These are phyloP conservation scores for Alternaria angustiovoidea DNA, from an alignment of 2,329 filamentous ascomycete species.

Conservation along the genomic window DNA sequence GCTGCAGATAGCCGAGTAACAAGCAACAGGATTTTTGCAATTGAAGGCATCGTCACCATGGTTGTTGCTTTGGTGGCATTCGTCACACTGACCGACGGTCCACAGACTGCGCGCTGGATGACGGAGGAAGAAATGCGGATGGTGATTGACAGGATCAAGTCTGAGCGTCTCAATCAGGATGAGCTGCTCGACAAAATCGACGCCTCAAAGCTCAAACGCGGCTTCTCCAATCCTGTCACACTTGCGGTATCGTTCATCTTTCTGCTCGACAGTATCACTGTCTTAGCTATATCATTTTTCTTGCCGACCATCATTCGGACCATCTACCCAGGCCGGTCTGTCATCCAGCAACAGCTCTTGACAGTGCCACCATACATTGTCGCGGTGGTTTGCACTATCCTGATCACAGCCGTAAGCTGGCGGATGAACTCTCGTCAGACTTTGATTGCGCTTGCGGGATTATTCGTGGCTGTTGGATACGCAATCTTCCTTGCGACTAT, in stretches of 20 bases:
- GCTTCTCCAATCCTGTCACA: slow-evolving; percentile 69
- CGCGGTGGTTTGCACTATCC: slow-evolving; percentile 68
- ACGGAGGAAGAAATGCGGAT: slow-evolving; percentile 67
- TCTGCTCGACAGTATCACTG: slow-evolving; percentile 70
- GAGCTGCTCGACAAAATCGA: slow-evolving; percentile 69
- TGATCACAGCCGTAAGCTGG: slow-evolving; percentile 67
- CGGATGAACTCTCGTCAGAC: slow-evolving; percentile 64
- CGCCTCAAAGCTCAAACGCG: slow-evolving; percentile 63
- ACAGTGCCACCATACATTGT: slow-evolving; percentile 74
- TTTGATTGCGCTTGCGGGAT: slow-evolving; percentile 65
- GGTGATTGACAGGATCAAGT: slow-evolving; percentile 69
- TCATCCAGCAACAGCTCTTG: slow-evolving; percentile 69
- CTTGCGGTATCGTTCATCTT: slow-evolving; percentile 64
- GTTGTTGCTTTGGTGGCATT: slow-evolving; percentile 65
- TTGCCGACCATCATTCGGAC: slow-evolving; percentile 71
- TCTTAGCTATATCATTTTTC: slow-evolving; percentile 73
- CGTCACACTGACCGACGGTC: slow-evolving; percentile 70
- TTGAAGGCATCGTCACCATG: slow-evolving; percentile 70
- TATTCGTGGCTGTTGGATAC: slow-evolving; percentile 71
- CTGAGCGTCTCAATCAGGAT: slow-evolving; percentile 67
- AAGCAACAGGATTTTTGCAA: slow-evolving; percentile 62
- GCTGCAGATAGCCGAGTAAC: not conserved
- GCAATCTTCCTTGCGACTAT: slow-evolving; percentile 69
- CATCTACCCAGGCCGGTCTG: slow-evolving; percentile 66
- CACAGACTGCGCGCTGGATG: slow-evolving; percentile 71